A percentile compares a stretch with the other conserved stretches of the same genome.
Evolutionary conservation across 495 filamentous ascomycete genomes (phyloP).

Genomic region (Aspergillus saccharolyticus): DNA sequence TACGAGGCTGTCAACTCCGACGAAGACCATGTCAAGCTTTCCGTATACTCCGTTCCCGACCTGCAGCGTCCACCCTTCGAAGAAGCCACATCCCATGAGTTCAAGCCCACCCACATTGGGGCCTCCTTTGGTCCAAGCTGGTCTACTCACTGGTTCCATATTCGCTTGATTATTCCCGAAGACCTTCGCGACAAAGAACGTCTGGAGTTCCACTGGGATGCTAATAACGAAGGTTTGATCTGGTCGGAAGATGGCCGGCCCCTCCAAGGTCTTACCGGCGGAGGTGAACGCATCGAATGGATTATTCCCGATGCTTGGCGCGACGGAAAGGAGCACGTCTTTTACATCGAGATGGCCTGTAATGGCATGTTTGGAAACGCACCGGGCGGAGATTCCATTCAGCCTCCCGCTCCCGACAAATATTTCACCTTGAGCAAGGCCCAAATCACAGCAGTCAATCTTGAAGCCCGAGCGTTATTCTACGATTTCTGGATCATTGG

Average conservation of each 20-base stretch:
- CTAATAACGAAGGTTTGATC: slow-evolving; percentile 83
- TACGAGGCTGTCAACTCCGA: slow-evolving; percentile 68
- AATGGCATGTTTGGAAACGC: slow-evolving; percentile 98
- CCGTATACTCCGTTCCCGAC: slow-evolving; percentile 77
- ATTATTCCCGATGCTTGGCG: slow-evolving; percentile 72
- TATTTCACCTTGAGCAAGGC: slow-evolving; percentile 71
- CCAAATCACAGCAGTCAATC: slow-evolving; percentile 85
- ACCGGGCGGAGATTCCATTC: slow-evolving; percentile 75
- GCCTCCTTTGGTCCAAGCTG: slow-evolving; percentile 86
- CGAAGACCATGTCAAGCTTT: slow-evolving; percentile 74
- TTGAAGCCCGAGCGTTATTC: slow-evolving; percentile 73
- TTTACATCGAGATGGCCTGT: slow-evolving; percentile 98
- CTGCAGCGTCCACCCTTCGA: slow-evolving; percentile 80
- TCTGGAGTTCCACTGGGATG: slow-evolving; percentile 93
- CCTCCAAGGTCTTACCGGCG: slow-evolving; percentile 89
- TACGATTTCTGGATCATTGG: slow-evolving; percentile 96
- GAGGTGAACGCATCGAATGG: slow-evolving; percentile 85
- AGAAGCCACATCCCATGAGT: slow-evolving; percentile 77
- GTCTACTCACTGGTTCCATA: slow-evolving; percentile 98
- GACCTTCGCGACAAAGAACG: slow-evolving; percentile 66
- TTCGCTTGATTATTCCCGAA: slow-evolving; percentile 69
- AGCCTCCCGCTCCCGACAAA: slow-evolving; percentile 78
- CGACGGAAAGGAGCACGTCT: slow-evolving; percentile 78
- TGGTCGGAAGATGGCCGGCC: slow-evolving; percentile 86
- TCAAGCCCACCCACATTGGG: slow-evolving; percentile 69